A percentile compares a stretch with the other conserved stretches of the same genome.
Conservation (phyloP, 305 asterid species). For the Plantago coronopus region DNA sequence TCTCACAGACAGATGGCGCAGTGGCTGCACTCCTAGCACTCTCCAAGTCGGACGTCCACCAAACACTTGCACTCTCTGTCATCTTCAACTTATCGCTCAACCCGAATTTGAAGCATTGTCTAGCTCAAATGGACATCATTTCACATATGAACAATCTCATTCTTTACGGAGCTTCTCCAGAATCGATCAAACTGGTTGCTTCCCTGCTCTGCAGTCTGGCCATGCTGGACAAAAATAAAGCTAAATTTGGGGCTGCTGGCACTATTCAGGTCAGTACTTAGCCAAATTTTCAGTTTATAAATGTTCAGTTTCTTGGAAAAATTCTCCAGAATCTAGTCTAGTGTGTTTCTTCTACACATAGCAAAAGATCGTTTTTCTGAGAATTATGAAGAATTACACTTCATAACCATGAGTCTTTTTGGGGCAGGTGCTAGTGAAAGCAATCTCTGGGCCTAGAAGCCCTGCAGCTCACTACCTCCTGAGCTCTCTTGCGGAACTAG, state of each 20-base stretch:
- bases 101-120: conserved; percentile 51
- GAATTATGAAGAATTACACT: too few relatives aligned
- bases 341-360: too few relatives aligned
- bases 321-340: too few relatives aligned
- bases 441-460: conserved; percentile 37
- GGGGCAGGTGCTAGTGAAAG: conserved; percentile 45
- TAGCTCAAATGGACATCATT: conserved; percentile 53
- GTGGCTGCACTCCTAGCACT: conserved; percentile 45
- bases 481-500: conserved; percentile 65
- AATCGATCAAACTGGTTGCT: conserved; percentile 51
- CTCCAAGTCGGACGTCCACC: conserved; percentile 37
- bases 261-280: conserved; percentile 33
- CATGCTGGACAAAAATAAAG: conserved; percentile 76
- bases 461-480: conserved; percentile 67
- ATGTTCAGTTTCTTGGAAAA: too few relatives aligned
- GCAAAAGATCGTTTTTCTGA: too few relatives aligned
- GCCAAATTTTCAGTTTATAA: too few relatives aligned
- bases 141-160: conserved; percentile 41
- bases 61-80: conserved; percentile 51
- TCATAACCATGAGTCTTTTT: too few relatives aligned
- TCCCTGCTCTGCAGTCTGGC: conserved; percentile 78
- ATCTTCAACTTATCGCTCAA: conserved; percentile 74
- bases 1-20: conserved; percentile 52
- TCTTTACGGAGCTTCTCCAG: conserved; percentile 27
- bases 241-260: conserved; percentile 74